A percentile compares a stretch with the other conserved stretches of the same genome.
Evolutionary conservation across 2,329 filamentous ascomycete species (phyloP).

Genomic region (Fusarium bactridioides): DNA sequence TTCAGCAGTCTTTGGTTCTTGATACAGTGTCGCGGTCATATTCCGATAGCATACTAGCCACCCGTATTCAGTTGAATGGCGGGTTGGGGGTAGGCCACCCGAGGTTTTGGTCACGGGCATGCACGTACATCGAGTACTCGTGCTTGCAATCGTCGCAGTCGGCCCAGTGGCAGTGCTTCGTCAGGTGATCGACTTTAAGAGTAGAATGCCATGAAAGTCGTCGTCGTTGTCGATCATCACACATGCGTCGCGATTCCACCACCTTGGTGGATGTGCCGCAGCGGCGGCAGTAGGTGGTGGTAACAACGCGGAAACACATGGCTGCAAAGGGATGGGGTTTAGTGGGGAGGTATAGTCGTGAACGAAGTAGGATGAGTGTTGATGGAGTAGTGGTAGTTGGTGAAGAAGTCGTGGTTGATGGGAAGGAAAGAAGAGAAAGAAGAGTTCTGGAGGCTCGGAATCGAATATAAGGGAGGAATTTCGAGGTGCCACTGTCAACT

Average conservation of each 20-base stretch:
- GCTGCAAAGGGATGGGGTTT: too few species aligned
- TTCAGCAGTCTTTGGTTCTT: background rate
- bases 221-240: too few species aligned
- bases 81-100: background rate
- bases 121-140: background rate
- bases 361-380: background rate
- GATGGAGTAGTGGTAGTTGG: background rate
- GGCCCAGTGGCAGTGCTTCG: too few species aligned
- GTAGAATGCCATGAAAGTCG: too few species aligned
- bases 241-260: too few species aligned
- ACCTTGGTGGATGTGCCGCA: too few species aligned
- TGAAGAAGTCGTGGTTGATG: background rate
- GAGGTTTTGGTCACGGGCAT: background rate
- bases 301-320: background rate
- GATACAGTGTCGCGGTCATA: background rate
- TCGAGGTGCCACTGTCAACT: background rate
- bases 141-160: accelerated
- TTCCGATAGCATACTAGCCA: background rate
- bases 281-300: background rate
- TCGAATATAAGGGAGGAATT: accelerated
- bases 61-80: background rate
- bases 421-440: background rate
- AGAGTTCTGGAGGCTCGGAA: background rate
- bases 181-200: too few species aligned
- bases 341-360: too few species aligned